Percentiles rank a stretch among this genome's conserved stretches.
Evolutionary conservation across 192 early-diverging fungal species (phyloP).

Genomic region (Chytriomyces sp.): DNA sequence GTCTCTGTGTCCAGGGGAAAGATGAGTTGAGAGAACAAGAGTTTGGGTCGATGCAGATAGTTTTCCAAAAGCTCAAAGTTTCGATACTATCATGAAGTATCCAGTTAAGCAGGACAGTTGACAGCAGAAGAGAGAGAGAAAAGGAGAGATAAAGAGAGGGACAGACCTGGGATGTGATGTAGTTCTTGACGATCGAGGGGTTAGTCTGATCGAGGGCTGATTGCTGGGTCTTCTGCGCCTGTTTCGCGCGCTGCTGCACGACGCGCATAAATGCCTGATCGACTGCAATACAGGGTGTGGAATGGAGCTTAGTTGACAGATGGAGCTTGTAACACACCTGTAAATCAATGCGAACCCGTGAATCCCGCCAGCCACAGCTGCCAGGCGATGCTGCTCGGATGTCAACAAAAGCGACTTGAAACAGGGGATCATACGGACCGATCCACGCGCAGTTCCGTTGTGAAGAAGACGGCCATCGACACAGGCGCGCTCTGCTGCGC

Average conservation of each 20-base stretch:
- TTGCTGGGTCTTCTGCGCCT: background rate
- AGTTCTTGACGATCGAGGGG: conserved; percentile 28
- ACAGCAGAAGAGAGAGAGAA: too few relatives aligned
- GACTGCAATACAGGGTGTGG: conserved; percentile 20
- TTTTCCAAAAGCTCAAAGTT: conserved; percentile 52
- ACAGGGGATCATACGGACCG: conserved; percentile 9
- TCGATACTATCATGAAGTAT: too few relatives aligned
- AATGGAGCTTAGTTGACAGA: background rate
- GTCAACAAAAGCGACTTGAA: background rate
- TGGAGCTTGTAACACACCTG: background rate
- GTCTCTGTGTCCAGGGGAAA: conserved; percentile 40
- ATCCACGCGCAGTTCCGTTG: conserved; percentile 10
- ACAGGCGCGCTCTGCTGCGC: background rate
- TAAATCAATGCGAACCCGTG: background rate
- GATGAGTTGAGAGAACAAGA: conserved; percentile 40
- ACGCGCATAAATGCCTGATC: conserved; percentile 30
- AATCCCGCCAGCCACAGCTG: conserved; percentile 21
- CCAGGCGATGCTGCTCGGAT: conserved; percentile 12
- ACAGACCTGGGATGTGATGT: conserved; percentile 34
- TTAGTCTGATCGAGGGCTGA: background rate
- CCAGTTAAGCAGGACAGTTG: too few relatives aligned
- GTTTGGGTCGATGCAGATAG: conserved; percentile 45
- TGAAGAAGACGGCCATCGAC: conserved; percentile 8
- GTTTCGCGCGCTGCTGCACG: background rate
- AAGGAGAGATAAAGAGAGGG: too few relatives aligned